phyloP scores from a whole-genome alignment of 352 stramenopile species.

The Thalassiosira livingstoniorum region DNA sequence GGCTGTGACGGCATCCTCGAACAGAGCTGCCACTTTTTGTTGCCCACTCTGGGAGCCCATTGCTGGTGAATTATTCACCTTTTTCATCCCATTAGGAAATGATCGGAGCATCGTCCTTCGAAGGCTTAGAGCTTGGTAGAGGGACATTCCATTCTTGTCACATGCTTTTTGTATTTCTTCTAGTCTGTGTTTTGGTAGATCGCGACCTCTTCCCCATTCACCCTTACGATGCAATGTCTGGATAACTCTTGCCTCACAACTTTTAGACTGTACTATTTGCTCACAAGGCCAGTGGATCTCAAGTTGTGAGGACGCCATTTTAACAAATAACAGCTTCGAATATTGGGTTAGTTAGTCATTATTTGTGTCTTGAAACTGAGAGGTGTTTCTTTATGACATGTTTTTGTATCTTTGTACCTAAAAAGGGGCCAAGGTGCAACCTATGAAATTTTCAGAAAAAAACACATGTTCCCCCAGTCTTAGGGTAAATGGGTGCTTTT shows the following conservation, averaged over 20 bases:
- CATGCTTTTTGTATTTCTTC: slow-evolving; percentile 27
- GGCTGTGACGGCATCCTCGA: slow-evolving; percentile 19
- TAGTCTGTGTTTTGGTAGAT: slow-evolving; percentile 20
- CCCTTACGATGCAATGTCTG: slow-evolving; percentile 21
- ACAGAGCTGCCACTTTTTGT: slow-evolving; percentile 19
- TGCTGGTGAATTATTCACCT: slow-evolving; percentile 4
- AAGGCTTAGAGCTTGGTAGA: slow-evolving; percentile 34
- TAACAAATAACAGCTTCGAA: too few relatives aligned
- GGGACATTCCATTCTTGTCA: slow-evolving; percentile 29
- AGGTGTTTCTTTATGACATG: too few relatives aligned
- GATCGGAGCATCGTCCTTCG: slow-evolving; percentile 33
- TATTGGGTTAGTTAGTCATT: neutral
- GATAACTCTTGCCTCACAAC: slow-evolving; percentile 22
- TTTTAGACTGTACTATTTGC: slow-evolving; percentile 22
- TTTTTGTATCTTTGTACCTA: too few relatives aligned
- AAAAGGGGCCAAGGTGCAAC: too few relatives aligned
- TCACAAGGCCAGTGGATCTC: slow-evolving; percentile 33
- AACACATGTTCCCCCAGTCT: too few relatives aligned
- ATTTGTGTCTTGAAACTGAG: neutral
- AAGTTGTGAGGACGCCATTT: neutral
- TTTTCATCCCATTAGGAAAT: slow-evolving; percentile 32
- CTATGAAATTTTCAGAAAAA: too few relatives aligned
- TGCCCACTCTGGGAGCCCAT: slow-evolving; percentile 22
- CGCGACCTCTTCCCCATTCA: slow-evolving; percentile 29
- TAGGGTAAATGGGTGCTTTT: too few relatives aligned